These are phyloP conservation scores for Kodamaea fungicola DNA, from an alignment of 1,139 yeast genomes.

Conservation along the genomic window DNA sequence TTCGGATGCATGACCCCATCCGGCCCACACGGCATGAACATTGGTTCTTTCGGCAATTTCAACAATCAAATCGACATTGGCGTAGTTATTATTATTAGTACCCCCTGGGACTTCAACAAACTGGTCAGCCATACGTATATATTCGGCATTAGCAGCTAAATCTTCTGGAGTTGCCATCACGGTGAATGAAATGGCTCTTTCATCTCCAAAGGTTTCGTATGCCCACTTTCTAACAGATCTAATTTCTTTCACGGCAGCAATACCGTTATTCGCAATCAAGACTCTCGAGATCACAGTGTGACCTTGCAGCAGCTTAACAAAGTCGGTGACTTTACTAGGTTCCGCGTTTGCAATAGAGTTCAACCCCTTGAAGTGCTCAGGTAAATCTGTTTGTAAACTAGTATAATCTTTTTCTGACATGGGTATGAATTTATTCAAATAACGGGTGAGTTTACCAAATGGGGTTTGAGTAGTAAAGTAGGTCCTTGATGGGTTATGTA, in stretches of 20 bases:
- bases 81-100: constrained; percentile 95
- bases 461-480: constrained; percentile 3
- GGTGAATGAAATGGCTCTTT: constrained; percentile 86
- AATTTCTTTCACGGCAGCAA: constrained; percentile 97
- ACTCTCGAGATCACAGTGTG: constrained; percentile 91
- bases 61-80: constrained; percentile 94
- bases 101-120: constrained; percentile 99
- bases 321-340: constrained; percentile 71
- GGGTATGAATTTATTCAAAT: constrained; percentile 6
- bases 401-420: constrained; percentile 24
- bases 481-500: constrained; percentile 2
- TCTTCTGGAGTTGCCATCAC: constrained; percentile 99
- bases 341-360: constrained; percentile 75
- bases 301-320: constrained; percentile 83
- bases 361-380: constrained; percentile 75
- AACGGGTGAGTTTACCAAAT: constrained; percentile 2
- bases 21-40: constrained; percentile 99
- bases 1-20: constrained; percentile 99
- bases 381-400: constrained; percentile 40
- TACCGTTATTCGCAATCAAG: constrained; percentile 96
- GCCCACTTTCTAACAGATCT: constrained; percentile 98
- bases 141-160: constrained; percentile 93
- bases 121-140: constrained; percentile 98
- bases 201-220: constrained; percentile 95
- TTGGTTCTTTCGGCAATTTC: constrained; percentile 95